A percentile compares a stretch with the other conserved stretches of the same genome.
phyloP scores from a whole-genome alignment of 495 filamentous ascomycete species.

The Penicillium salamii region DNA sequence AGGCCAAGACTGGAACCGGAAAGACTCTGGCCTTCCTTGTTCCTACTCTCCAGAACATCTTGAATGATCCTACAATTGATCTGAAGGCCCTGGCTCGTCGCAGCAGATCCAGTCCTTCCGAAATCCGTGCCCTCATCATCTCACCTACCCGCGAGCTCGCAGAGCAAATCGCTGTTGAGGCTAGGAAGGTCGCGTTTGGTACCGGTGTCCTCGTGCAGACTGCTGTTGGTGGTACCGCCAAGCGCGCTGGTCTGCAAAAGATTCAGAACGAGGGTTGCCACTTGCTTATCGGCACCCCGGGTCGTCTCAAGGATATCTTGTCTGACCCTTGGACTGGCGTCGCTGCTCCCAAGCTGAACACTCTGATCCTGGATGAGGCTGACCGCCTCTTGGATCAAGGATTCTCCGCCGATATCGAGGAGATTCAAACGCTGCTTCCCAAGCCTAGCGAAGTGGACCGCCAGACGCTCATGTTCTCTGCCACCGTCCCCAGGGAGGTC shows the following conservation, averaged over 20 bases:
- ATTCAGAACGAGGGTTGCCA: constrained; percentile 79
- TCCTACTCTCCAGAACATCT: constrained; percentile 70
- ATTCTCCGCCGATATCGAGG: constrained; percentile 72
- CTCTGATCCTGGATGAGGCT: constrained; percentile 92
- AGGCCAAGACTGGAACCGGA: constrained; percentile 85
- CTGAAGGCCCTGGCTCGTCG: constrained; percentile 18
- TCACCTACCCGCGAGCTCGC: constrained; percentile 95
- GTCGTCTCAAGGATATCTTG: constrained; percentile 81
- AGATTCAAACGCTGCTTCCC: constrained; percentile 69
- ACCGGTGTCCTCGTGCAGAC: constrained; percentile 76
- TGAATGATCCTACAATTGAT: constrained; percentile 52
- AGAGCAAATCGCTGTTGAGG: constrained; percentile 88
- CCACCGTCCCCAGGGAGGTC: constrained; percentile 83
- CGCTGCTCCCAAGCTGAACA: constrained; percentile 66
- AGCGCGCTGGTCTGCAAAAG: constrained; percentile 54
- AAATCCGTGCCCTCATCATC: constrained; percentile 86
- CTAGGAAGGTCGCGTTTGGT: constrained; percentile 59
- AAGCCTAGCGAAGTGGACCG: constrained; percentile 56
- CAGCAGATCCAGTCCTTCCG: constrained; percentile 36
- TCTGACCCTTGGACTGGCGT: constrained; percentile 64
- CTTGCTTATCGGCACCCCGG: constrained; percentile 86
- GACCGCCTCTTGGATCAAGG: constrained; percentile 90
- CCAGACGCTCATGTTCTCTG: constrained; percentile 92
- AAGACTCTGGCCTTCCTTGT: constrained; percentile 84
- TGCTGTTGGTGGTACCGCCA: constrained; percentile 86